A percentile compares a stretch with the other conserved stretches of the same genome.
phyloP scores from a whole-genome alignment of 176 grass and related monocot species.

The Pharus latifolius region DNA sequence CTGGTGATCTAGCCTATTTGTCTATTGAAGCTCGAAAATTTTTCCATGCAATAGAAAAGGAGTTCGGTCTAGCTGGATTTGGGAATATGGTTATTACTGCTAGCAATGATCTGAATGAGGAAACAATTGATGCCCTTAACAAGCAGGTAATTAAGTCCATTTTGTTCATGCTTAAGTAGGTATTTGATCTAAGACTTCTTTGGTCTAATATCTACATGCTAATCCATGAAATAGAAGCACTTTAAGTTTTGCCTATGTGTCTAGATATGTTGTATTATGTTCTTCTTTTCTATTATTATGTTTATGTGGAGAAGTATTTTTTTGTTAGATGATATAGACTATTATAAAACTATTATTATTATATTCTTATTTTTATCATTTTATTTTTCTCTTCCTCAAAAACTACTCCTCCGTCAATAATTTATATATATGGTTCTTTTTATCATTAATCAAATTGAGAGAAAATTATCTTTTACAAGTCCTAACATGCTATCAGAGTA shows the following conservation, averaged over 20 bases:
- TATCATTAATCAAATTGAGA: no score
- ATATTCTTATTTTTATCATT: no score
- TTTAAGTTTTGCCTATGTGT: background rate
- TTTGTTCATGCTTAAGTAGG: no score
- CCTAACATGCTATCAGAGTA: no score
- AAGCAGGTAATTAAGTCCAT: slow-evolving; percentile 67
- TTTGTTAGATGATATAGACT: no score
- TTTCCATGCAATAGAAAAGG: slow-evolving; percentile 61
- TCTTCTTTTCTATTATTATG: background rate
- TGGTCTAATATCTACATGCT: no score
- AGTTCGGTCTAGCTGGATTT: slow-evolving; percentile 68
- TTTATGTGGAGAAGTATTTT: background rate
- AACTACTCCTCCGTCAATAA: no score
- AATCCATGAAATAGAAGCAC: background rate
- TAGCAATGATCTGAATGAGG: slow-evolving; percentile 96
- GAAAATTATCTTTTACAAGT: no score
- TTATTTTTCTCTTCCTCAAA: no score
- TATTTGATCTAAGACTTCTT: no score
- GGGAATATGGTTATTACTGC: slow-evolving; percentile 69
- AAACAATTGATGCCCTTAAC: slow-evolving; percentile 99
- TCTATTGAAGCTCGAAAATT: slow-evolving; percentile 66
- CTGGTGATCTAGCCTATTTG: slow-evolving; percentile 89
- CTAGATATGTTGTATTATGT: background rate
- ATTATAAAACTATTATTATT: no score
- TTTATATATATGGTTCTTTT: no score